Evolutionary conservation across 2,329 filamentous ascomycete genomes (phyloP), one percentile per base, ranked within the genome.

Genomic region (Pseudopithomyces chartarum): DNA sequence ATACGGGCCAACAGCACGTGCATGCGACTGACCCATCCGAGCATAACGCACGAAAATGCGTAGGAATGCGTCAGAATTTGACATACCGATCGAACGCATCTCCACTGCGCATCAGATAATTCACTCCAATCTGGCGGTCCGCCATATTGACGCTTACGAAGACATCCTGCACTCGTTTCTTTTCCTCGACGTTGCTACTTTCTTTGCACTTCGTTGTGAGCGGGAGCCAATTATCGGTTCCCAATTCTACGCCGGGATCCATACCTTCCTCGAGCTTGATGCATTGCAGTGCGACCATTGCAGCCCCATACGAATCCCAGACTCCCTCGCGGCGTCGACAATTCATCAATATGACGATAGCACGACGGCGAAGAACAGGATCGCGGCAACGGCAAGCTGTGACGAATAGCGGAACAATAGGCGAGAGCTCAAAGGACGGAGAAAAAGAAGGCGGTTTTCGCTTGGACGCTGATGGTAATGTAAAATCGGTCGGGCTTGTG

Each of bases 401-500:
- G 12, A 70, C 34, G 57, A 71, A 71, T 8, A 70, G 54, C 13
- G 67, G 61, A 3, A 70, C 62, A 23, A 70, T 70, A 6, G 64
- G 67, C 1, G 65, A 67, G 34, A 70, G 62, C 36, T 70, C 67
- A 55, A 71, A 70, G 15, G 68, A 69, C 2, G 68, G 68, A 2
- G 66, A 62, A 57, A 71, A 70, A 3, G 64, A 59, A 2, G 57
- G 39, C 8, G 60, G 64, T 40, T 54, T 57, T 15, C 46, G 56
- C 53, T 56, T 63, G 3, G 60, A 22, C 15, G 34, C 15, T 10
- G 55, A 50, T 1, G 52, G 32, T 40, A 52, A 34, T 26, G 34
- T 42, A 12, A 33, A 46, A 17, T 55, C 40, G 39, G 32, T 20
- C 15, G 45, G 38, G 19, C 32, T 58, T 12, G 45, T 42, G 6